Evolutionary conservation across 108 stramenopile genomes (phyloP), one percentile per base, ranked within the genome.

Genomic region (Cylindrotheca closterium): DNA sequence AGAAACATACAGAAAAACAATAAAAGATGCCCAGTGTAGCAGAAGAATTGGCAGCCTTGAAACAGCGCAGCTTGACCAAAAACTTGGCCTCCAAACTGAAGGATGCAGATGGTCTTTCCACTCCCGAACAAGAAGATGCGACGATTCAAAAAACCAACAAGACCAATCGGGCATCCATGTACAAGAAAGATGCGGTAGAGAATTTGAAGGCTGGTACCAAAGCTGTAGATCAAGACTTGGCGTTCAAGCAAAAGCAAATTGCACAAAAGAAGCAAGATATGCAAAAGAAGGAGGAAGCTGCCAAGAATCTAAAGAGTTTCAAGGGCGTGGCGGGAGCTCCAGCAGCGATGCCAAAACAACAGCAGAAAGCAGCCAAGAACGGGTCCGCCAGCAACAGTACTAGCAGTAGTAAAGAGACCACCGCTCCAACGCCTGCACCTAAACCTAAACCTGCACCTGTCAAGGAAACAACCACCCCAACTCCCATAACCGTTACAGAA

Each of bases 31-130:
- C 73, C n/a, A 62, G 55, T 55, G 66, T 74, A 21, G 19, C 34
- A 37, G 76, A 70, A 46, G 76, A 77, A 67, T 54, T 77, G 15
- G 76, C 23, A 50, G 76, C 63, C 8, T 59, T 77, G 30, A 64
- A 65, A 45, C 51, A 54, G 18, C 58, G 52, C 26, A 49, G 42
- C 17, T 46, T 74, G 12, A 63, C 73, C 3, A 74, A 74, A 51
- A 59, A 67, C 1, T 50, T 65, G 27, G 68, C 75, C 7, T 25
- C 28, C 28, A 76, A 76, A 30, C 52, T 76, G 22, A 30, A 76
- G 56, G 59, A 51, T 54, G 68, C 68, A 15, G 46, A 47, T 46
- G 75, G 75, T 27, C 33, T 76, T 32, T 70, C 68, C 1, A 76
- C 75, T 27, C 75, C 75, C 7, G 75, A 76, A 52, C 63, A 63